Base-by-base conservation (phyloP, 2,329 filamentous ascomycete species). In the Cladophialophora psammophila region DNA sequence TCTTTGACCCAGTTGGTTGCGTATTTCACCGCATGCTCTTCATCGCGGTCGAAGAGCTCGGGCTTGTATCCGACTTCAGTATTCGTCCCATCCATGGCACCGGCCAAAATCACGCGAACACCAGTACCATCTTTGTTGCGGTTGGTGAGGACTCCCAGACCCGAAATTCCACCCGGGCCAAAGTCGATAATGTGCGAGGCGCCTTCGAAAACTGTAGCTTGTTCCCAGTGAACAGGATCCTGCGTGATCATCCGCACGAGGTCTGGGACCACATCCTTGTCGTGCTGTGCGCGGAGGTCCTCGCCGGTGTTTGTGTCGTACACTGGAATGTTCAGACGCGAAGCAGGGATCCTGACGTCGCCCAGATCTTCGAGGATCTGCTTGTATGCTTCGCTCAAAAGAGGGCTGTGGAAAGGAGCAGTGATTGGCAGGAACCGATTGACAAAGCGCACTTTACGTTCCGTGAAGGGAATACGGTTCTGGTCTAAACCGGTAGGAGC, bases 61-160 rank as follows among this genome's bases (percentile, higher is more conserved):
- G 94, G 91, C 85, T 99, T 99, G 85, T 97, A 99, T 63, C 95
- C 95, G 69, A 99, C 91, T 79, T 98, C 95, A 36, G 87, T 85
- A 67, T 96, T 91, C 20, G 93, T 93, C 60, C 94, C 94, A 75
- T 94, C 92, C 74, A 99, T 91, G n/a, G 93, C 87, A 70, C 96
- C 95, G 52, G 93, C 95, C 66, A 99, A 86, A 72, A 99, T 97
- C 72, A 99, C 94, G 68, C 94, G 93, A 40, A 99, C 95, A 75
- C 95, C 95, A 65, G 93, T 98, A 70, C 95, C 95, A 79, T 99
- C 96, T 84, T 99, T 99, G 86, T 98, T 99, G 75, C 95, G 92
- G 85, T 96, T 98, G 65, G 95, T 99, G 71, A 99, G 84, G 54
- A 96, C 92, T 76, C 95, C 96, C 26, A 99, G 89, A 71, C 96